Evolutionary conservation across 2,329 filamentous ascomycete species (phyloP), one percentile per base, ranked within the genome.

Genomic region (Fusarium palustre): DNA sequence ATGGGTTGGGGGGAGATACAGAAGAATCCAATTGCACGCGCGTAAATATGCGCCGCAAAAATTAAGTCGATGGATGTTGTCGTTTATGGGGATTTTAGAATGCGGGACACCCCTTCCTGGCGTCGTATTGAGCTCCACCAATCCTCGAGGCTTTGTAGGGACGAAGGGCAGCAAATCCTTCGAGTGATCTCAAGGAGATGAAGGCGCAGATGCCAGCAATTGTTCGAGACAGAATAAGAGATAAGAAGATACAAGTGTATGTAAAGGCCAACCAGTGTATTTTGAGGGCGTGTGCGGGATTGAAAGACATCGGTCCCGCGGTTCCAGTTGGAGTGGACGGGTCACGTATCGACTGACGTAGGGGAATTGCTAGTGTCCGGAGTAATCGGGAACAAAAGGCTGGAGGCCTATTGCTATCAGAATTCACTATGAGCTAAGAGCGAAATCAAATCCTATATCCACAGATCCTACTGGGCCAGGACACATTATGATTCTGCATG

Each of bases 31-130:
- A 41, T 43, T 60, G 63, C 62, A 54, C 45, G 66, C 58, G 70
- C 60, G 72, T 63, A 54, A 69, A 46, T 39, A 56, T 63, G 45
- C 68, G 57, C 47, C 56, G 63, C 65, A 64, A 58, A 56, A 49
- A 59, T 38, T 28, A 63, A 67, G 52, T 70, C 66, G 53, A 69
- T 69, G 70, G 55, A 71, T 69, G 70, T 60, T 63, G 64, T 68
- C 55, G 67, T 65, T 63, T 69, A 56, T 57, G 55, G 60, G 68
- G 31, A 56, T 73, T 73, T 66, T 49, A 60, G 55, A 46, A 63
- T 68, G 72, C 71, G 69, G 69, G 60, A 66, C 64, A 61, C 41
- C 62, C 54, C 60, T 68, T 68, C 57, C 67, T 68, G 45, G 57
- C 63, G 67, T 65, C 22, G 49, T 60, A 61, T 62, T 56, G 55